Evolutionary conservation across 1,139 yeast genomes (phyloP), one percentile per base, ranked within the genome.

Genomic region (Scheffersomyces parashehatae): DNA sequence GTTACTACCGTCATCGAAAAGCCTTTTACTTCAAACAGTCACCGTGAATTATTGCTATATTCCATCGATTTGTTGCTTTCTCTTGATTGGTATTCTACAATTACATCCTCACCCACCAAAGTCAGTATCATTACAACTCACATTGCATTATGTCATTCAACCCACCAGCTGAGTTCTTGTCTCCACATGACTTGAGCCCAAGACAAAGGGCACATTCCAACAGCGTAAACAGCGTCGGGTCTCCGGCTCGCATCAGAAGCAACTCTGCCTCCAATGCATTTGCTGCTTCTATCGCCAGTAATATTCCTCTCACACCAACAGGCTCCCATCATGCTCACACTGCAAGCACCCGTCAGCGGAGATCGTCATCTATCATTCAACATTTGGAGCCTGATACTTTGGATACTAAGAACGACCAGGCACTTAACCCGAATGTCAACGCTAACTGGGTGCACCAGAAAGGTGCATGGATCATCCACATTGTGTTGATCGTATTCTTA

Each of bases 361-460:
- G 79, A 51, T 72, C 77, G n/a, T 73, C 78, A 7, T 73, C 78
- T 12, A 59, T 74, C 42, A 88, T 93, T 53, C 88, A 88, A 37
- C 97, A 90, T 60, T 86, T 93, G 47, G 95, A 88, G 61, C 96
- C 96, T 16, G 98, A 93, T 60, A 85, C 91, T 12, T 81, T 88
- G 56, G 98, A 91, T 56, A 95, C 93, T 41, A 89, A 85, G 60
- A 88, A 87, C 57, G 99, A 93, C 65, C 98, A 93, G 67, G 85
- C 88, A 43, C 77, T 91, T 43, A 81, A 85, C 53, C 93, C 96
- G 16, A 93, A 93, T 62, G 78, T 89, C 65, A 93, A 93, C 64
- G 97, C 97, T 38, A 84, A 85, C 54, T 93, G 99, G 99, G 97
- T 93, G 35, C 88, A 90, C 62, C 87, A 83, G 58, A 90, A 93